A percentile compares a stretch with the other conserved stretches of the same genome.
Evolutionary conservation across 2,329 filamentous ascomycete genomes (phyloP).

Genomic region (Diaporthe batatas): DNA sequence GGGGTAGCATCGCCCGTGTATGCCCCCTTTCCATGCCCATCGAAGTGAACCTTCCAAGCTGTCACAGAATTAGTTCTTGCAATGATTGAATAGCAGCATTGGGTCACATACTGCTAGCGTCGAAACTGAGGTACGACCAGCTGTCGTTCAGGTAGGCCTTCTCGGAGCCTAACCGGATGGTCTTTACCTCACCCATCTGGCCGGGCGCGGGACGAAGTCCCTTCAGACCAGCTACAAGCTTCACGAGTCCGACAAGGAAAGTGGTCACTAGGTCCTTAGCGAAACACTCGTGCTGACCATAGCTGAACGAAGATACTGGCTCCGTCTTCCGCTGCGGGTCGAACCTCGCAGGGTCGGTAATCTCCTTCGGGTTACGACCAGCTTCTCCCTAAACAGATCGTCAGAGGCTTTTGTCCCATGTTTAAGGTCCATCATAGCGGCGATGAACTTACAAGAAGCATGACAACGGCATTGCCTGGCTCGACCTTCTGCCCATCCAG

Average conservation of each 20-base stretch:
- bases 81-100: fast-evolving
- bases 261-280: slow-evolving; percentile 53
- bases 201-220: slow-evolving; percentile 60
- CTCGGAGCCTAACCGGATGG: slow-evolving; percentile 55
- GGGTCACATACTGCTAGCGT: slow-evolving; percentile 59
- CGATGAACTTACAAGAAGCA: slow-evolving; percentile 53
- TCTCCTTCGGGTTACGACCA: slow-evolving; percentile 54
- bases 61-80: slow-evolving; percentile 44
- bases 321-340: slow-evolving; percentile 36
- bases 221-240: slow-evolving; percentile 58
- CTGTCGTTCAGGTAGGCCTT: slow-evolving; percentile 62
- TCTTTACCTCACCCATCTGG: slow-evolving; percentile 60
- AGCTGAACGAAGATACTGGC: slow-evolving; percentile 59
- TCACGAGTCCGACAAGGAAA: slow-evolving; percentile 58
- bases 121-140: slow-evolving; percentile 60
- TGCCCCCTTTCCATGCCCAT: slow-evolving; percentile 50
- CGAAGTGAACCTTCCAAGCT: slow-evolving; percentile 57
- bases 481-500: slow-evolving; percentile 56
- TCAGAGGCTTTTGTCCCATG: neutral
- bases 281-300: slow-evolving; percentile 59
- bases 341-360: slow-evolving; percentile 56
- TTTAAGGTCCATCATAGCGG: fast-evolving
- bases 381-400: slow-evolving; percentile 51
- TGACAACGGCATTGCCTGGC: slow-evolving; percentile 56
- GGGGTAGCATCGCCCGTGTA: neutral